Conservation (phyloP, 768 basidiomycete species). For the Xerocomellus amylosporus region DNA sequence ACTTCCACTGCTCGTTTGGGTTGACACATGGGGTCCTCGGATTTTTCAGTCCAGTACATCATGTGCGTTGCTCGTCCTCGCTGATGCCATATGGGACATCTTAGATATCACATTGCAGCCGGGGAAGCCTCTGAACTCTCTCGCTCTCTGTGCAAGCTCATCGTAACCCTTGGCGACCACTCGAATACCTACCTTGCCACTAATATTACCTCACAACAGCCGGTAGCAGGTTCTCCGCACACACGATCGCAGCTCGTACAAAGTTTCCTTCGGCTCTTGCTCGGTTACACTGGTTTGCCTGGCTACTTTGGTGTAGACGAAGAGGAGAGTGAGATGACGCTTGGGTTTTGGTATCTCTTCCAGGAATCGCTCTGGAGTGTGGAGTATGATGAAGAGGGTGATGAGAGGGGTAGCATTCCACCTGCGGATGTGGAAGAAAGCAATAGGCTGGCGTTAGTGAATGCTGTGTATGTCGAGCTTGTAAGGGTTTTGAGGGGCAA, state of each 20-base stretch:
- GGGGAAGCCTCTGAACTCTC: conserved; percentile 50
- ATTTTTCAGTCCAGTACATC: conserved; percentile 41
- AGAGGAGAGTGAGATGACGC: conserved; percentile 82
- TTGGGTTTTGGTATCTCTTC: conserved; percentile 87
- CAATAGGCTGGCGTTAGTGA: conserved; percentile 54
- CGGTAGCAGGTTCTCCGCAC: conserved; percentile 35
- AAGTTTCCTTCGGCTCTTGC: conserved; percentile 63
- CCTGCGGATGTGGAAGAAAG: conserved; percentile 28
- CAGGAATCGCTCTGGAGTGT: conserved; percentile 83
- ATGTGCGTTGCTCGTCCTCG: conserved; percentile 29
- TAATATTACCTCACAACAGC: conserved; percentile 52
- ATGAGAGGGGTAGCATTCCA: conserved; percentile 21
- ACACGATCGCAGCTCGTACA: conserved; percentile 58
- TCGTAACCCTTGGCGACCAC: conserved; percentile 82
- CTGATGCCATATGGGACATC: not conserved
- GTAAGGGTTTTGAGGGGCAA: conserved; percentile 71
- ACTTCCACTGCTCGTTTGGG: conserved; percentile 84
- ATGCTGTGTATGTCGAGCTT: conserved; percentile 76
- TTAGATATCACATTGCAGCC: conserved; percentile 11
- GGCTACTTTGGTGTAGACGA: conserved; percentile 83
- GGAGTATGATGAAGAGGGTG: conserved; percentile 47
- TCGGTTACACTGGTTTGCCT: conserved; percentile 71
- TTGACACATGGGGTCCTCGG: conserved; percentile 49
- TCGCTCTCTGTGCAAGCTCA: conserved; percentile 74
- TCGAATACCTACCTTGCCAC: conserved; percentile 74